Evolutionary conservation across 2,329 filamentous ascomycete species (phyloP).

Genomic region (Periconia digitata): DNA sequence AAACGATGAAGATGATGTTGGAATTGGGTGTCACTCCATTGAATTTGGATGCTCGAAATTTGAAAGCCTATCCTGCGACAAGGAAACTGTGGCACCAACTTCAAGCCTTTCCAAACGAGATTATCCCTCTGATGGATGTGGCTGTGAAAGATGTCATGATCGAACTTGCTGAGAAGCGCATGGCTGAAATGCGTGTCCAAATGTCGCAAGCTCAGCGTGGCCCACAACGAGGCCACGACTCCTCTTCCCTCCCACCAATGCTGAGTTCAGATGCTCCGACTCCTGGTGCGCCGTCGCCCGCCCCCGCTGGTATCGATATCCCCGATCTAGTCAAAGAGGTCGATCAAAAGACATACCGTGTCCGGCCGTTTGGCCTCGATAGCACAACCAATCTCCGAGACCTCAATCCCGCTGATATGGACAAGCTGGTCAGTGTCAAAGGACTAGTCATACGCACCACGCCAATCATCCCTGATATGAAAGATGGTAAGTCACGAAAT

Average conservation of each 20-base stretch:
- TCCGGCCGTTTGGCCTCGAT: conserved; percentile 87
- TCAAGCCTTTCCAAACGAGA: conserved; percentile 92
- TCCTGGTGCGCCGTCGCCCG: conserved; percentile 36
- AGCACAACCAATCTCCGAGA: conserved; percentile 88
- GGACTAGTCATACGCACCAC: conserved; percentile 94
- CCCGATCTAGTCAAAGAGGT: conserved; percentile 77
- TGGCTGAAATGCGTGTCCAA: conserved; percentile 64
- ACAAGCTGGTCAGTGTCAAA: conserved; percentile 93
- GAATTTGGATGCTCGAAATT: conserved; percentile 84
- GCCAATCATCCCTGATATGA: conserved; percentile 98
- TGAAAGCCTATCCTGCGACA: conserved; percentile 91
- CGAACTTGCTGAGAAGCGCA: conserved; percentile 80
- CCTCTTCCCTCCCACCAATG: conserved; percentile 74
- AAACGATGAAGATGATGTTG: conserved; percentile 87
- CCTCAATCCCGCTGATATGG: conserved; percentile 94
- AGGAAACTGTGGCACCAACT: conserved; percentile 94
- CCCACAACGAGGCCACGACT: conserved; percentile 46
- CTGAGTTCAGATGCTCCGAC: conserved; percentile 75
- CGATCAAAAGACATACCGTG: conserved; percentile 76
- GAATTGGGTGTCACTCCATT: conserved; percentile 80
- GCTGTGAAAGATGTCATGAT: conserved; percentile 91
- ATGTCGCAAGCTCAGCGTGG: conserved; percentile 59
- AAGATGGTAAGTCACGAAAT: conserved; percentile 59
- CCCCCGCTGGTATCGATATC: conserved; percentile 51
- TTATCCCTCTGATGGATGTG: conserved; percentile 95